phyloP scores from a whole-genome alignment of 352 stramenopile species.

The Aphanomyces cochlioides region DNA sequence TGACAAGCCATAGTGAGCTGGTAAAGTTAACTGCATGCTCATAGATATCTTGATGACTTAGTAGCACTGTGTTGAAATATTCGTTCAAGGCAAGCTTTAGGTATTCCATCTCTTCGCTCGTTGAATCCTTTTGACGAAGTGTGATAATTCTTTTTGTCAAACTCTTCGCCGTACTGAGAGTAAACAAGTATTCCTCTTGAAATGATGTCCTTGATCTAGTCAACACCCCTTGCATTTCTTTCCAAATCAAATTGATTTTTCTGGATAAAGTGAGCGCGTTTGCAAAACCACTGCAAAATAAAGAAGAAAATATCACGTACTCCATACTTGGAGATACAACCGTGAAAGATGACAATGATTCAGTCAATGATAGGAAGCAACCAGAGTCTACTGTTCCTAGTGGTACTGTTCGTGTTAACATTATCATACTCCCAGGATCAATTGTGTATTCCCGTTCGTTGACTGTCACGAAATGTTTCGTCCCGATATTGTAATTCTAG shows the following conservation, averaged over 20 bases:
- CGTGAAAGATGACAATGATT: conserved; percentile 37
- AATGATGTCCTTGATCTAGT: not conserved
- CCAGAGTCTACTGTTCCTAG: not conserved
- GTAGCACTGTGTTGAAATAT: not conserved
- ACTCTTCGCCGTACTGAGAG: conserved; percentile 11
- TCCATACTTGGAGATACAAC: conserved; percentile 35
- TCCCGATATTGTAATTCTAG: conserved; percentile 33
- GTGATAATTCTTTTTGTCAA: conserved; percentile 2
- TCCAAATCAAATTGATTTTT: conserved; percentile 33
- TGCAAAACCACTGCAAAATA: conserved; percentile 37
- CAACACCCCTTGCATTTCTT: conserved; percentile 28
- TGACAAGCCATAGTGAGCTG: not conserved
- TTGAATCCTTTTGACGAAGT: not conserved
- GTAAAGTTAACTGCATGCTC: not conserved
- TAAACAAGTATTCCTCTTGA: not conserved
- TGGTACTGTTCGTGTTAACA: conserved; percentile 30
- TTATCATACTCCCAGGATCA: conserved; percentile 41
- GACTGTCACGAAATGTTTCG: conserved; percentile 34
- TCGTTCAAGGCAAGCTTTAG: not conserved
- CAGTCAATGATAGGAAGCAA: conserved; percentile 27
- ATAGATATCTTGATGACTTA: not conserved
- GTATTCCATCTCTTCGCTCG: not conserved
- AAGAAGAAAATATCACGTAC: conserved; percentile 39
- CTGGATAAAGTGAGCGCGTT: conserved; percentile 27
- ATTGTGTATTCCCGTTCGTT: conserved; percentile 38